Percentiles rank a stretch among this genome's conserved stretches.
Conservation (phyloP, 2,329 filamentous ascomycete species). For the Blumeria graminis region DNA sequence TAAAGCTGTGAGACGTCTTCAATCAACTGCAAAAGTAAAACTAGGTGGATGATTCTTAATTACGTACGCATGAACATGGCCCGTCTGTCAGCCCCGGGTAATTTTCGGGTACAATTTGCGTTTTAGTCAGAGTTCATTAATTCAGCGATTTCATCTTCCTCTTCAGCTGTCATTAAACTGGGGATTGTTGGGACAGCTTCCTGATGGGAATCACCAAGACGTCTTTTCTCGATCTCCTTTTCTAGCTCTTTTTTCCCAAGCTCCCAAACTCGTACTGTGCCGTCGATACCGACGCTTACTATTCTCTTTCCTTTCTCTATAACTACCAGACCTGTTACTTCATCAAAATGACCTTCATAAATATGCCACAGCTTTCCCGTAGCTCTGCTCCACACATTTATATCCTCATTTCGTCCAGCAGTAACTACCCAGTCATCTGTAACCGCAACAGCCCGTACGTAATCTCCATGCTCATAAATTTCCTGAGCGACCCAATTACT, state of each 20-base stretch:
- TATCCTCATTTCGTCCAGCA: slow-evolving; percentile 71
- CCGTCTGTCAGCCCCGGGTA: too few species aligned
- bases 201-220: slow-evolving; percentile 20
- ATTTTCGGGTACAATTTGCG: not conserved
- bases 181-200: slow-evolving; percentile 22
- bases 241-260: slow-evolving; percentile 37
- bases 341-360: slow-evolving; percentile 72
- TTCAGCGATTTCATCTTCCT: slow-evolving; percentile 79
- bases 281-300: slow-evolving; percentile 73
- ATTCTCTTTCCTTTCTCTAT: slow-evolving; percentile 28
- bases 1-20: too few species aligned
- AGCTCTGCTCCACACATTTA: slow-evolving; percentile 66
- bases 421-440: slow-evolving; percentile 62
- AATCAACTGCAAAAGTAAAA: too few species aligned
- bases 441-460: slow-evolving; percentile 61
- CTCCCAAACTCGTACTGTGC: slow-evolving; percentile 67
- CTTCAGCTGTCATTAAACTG: slow-evolving; percentile 53
- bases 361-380: slow-evolving; percentile 50
- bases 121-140: slow-evolving; percentile 51
- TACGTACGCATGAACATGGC: too few species aligned
- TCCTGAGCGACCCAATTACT: slow-evolving; percentile 49
- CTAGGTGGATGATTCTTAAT: too few species aligned
- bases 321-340: slow-evolving; percentile 60
- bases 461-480: slow-evolving; percentile 58
- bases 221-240: slow-evolving; percentile 26